A percentile compares a stretch with the other conserved stretches of the same genome.
Conservation (phyloP, 768 basidiomycete species). For the Phlebiopsis gigantea region DNA sequence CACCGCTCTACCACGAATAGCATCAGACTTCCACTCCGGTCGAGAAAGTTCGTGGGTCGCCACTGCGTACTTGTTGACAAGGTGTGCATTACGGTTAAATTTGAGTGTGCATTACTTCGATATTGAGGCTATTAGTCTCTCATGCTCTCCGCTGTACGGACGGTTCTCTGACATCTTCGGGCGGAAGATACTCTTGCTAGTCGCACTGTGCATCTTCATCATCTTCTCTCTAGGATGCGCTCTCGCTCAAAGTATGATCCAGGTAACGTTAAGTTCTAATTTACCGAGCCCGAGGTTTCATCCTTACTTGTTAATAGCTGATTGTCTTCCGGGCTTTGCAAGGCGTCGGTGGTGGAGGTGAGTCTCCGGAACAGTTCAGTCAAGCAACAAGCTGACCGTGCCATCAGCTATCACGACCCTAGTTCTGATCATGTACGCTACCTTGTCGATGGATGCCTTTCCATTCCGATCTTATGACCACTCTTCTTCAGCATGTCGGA, state of each 20-base stretch:
- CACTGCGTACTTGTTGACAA: conserved; percentile 15
- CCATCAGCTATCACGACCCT: conserved; percentile 14
- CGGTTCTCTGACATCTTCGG: conserved; percentile 20
- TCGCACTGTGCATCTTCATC: conserved; percentile 11
- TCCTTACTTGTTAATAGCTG: conserved; percentile 2
- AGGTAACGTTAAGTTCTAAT: conserved; percentile 5
- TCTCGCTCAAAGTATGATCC: conserved; percentile 14
- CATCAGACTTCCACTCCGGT: conserved; percentile 15
- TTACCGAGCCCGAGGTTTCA: too few relatives aligned
- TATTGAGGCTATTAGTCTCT: neutral
- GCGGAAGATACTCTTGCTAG: conserved; percentile 12
- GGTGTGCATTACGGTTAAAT: neutral
- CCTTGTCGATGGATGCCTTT: neutral
- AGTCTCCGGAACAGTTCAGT: neutral
- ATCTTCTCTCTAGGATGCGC: conserved; percentile 16
- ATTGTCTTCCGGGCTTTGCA: conserved; percentile 16
- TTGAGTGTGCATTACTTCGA: neutral
- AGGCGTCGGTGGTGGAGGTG: conserved; percentile 14
- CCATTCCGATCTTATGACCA: neutral
- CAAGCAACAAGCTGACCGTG: conserved; percentile 7
- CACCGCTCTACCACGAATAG: conserved; percentile 16
- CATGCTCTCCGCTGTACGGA: conserved; percentile 17
- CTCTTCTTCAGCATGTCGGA: conserved; percentile 29
- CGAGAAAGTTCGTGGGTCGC: conserved; percentile 14
- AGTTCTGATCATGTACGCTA: conserved; percentile 17